Evolutionary conservation across 441 rosid genomes (phyloP).

Genomic region (Pelargonium exstipulatum): DNA sequence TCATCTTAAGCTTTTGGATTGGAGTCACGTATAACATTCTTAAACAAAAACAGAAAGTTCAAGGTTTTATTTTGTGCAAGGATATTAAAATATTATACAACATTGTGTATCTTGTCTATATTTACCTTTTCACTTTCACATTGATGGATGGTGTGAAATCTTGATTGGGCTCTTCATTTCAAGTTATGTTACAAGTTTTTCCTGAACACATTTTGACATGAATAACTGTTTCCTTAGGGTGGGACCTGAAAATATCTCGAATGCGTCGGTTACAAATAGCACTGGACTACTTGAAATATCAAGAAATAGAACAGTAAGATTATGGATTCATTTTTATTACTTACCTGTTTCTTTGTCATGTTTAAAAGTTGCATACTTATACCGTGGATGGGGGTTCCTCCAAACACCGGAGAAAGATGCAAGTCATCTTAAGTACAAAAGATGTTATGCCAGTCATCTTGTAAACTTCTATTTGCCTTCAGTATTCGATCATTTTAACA

Average conservation of each 20-base stretch:
- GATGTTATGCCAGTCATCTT: background rate
- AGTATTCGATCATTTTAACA: background rate
- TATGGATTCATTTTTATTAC: conserved; percentile 14
- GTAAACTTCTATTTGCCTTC: background rate
- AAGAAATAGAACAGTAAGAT: conserved; percentile 81
- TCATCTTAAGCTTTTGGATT: too few relatives aligned
- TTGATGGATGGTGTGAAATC: background rate
- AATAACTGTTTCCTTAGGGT: conserved; percentile 51
- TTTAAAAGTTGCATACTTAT: background rate
- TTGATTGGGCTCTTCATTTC: conserved; percentile 4
- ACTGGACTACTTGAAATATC: conserved; percentile 75
- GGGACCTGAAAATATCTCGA: conserved; percentile 78
- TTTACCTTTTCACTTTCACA: conserved; percentile 3
- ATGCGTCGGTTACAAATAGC: conserved; percentile 76
- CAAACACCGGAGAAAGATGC: background rate
- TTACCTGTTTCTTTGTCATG: background rate
- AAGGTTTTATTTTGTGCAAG: background rate
- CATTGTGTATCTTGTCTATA: background rate
- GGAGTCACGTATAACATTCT: too few relatives aligned
- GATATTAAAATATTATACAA: background rate
- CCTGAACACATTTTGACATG: conserved; percentile 15
- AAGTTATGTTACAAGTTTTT: too few relatives aligned
- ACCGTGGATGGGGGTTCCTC: background rate
- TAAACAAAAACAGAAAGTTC: background rate
- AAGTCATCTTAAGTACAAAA: background rate